Evolutionary conservation across 2,329 filamentous ascomycete species (phyloP).

Genomic region (Ophiostoma quercus): DNA sequence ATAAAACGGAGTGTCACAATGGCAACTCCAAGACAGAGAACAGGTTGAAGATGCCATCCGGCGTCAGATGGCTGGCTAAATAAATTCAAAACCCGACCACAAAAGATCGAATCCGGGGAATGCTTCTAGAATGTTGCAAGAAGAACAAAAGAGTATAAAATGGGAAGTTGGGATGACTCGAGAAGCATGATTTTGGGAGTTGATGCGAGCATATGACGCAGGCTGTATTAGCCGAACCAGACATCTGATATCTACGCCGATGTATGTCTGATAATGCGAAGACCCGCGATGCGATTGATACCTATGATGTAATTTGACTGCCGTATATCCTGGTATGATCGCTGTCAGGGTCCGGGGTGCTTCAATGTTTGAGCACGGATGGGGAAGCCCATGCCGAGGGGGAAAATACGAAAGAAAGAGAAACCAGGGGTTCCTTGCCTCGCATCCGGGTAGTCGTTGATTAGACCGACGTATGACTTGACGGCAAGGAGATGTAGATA

Average conservation of each 20-base stretch:
- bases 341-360: not conserved
- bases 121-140: not conserved
- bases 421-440: not conserved
- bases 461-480: not conserved
- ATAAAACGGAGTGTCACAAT: not conserved
- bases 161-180: not conserved
- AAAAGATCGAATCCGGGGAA: not conserved
- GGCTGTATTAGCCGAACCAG: not conserved
- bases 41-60: not conserved
- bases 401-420: not conserved
- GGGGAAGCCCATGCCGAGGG: not conserved
- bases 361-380: not conserved
- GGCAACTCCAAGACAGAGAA: not conserved
- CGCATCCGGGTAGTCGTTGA: not conserved
- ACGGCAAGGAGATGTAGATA: too few relatives aligned
- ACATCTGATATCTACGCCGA: too few relatives aligned
- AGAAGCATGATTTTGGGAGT: not conserved
- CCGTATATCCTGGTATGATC: not conserved
- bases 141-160: not conserved
- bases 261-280: not conserved
- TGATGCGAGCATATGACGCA: not conserved
- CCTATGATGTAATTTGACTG: not conserved
- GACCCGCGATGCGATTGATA: not conserved
- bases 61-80: not conserved
- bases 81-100: not conserved